A percentile compares a stretch with the other conserved stretches of the same genome.
Evolutionary conservation across 2,329 filamentous ascomycete genomes (phyloP).

Genomic region (Lecanicillium sp.): DNA sequence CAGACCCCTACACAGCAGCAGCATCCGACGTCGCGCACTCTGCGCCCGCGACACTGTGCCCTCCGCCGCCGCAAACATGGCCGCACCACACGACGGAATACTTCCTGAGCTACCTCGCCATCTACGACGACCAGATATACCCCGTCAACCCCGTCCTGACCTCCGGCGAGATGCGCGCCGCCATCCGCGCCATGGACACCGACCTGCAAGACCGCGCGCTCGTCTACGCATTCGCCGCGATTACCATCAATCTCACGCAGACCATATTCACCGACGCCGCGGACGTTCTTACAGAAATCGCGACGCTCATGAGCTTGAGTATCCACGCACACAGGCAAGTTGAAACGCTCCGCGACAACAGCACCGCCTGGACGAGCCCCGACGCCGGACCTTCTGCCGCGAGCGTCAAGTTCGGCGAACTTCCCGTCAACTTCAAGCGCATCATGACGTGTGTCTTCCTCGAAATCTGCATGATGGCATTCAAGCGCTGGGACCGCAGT

Average conservation of each 20-base stretch:
- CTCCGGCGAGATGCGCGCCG: conserved; percentile 24
- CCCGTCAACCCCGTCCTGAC: conserved; percentile 31
- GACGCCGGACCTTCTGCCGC: conserved; percentile 19
- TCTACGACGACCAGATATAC: conserved; percentile 31
- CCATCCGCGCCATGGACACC: conserved; percentile 28
- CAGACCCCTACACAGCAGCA: conserved; percentile 4
- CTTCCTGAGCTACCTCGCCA: conserved; percentile 27
- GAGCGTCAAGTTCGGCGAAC: conserved; percentile 32
- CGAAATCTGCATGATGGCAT: conserved; percentile 45
- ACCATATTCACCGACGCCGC: conserved; percentile 24
- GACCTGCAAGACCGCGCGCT: conserved; percentile 30
- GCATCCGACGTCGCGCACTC: conserved; percentile 1
- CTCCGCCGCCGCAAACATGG: conserved; percentile 6
- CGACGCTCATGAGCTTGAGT: conserved; percentile 14
- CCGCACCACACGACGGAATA: conserved; percentile 24
- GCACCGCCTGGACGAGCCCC: conserved; percentile 3
- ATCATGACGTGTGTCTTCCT: conserved; percentile 48
- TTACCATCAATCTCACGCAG: conserved; percentile 31
- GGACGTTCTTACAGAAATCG: conserved; percentile 26
- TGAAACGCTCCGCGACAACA: conserved; percentile 24
- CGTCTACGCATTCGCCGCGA: conserved; percentile 30
- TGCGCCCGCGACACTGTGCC: not conserved
- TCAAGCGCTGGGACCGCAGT: conserved; percentile 41
- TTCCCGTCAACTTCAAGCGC: conserved; percentile 36
- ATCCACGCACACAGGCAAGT: conserved; percentile 23